Evolutionary conservation across 164 flowering plant genomes (phyloP), one percentile per base, ranked within the genome.

Genomic region (Tetrastigma voinierianum): DNA sequence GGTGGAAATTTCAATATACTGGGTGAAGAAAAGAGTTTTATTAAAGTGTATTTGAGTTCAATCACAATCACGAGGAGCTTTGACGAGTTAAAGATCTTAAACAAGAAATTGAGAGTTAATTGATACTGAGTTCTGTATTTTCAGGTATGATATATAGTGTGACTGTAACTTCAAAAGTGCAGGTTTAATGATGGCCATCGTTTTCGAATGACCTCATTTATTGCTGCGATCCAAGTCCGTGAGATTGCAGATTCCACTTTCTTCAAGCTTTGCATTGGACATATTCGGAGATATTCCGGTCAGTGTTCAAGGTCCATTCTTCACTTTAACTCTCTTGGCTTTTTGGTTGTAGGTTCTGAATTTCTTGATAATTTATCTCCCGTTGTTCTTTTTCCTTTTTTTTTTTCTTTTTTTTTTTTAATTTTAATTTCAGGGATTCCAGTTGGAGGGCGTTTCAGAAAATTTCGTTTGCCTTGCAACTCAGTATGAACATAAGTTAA

Each of bases 161-260:
- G n/a, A 9, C 46, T 9, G 2, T 57, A 52, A 46, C 44, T 56
- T 10, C 51, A 19, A 16, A 1, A 57, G 52, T n/a, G n/a, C n/a
- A 40, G 51, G 48, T 10, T 10, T 24, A n/a, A 62, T 51, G 66
- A 61, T 25, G 60, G n/a, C 21, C 74, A 61, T 44, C 11, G 46
- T 13, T 60, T 61, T 66, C 40, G 19, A 61, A 61, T 71, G 74
- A 71, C 46, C 23, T 58, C 67, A 78, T 84, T 84, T 72, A 81
- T 69, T 74, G 63, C 32, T 47, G 71, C 79, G 69, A 68, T 46
- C 63, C 20, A 48, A 73, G 58, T 54, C 77, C 83, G 83, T 77
- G 21, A 18, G 40, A 65, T 65, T 61, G 67, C 3, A 32, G 57
- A 44, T 63, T 17, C 52, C 53, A 43, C 24, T 53, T 55, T 32